Conservation (phyloP, 2,329 filamentous ascomycete species). For the Albophoma yamanashiensis region DNA sequence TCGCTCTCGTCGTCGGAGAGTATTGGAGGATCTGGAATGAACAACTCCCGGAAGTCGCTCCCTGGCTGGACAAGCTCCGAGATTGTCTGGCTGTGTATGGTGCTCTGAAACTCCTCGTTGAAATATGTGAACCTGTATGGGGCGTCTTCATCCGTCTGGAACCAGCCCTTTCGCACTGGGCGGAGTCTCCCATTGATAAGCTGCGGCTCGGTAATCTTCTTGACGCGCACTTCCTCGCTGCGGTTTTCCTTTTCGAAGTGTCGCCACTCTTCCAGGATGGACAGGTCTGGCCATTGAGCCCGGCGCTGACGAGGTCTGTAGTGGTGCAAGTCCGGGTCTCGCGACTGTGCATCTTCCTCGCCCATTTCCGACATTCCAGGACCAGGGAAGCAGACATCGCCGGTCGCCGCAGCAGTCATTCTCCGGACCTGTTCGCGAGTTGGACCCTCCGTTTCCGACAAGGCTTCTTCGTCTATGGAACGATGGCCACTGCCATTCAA, state of each 20-base stretch:
- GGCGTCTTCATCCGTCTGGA: constrained; percentile 74
- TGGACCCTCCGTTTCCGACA: constrained; percentile 16
- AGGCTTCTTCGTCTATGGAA: constrained; percentile 18
- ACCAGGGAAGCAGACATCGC: constrained; percentile 88
- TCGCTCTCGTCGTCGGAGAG: constrained; percentile 65
- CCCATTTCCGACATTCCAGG: constrained; percentile 62
- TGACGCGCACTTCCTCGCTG: constrained; percentile 71
- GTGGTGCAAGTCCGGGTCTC: constrained; percentile 26
- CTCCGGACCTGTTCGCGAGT: constrained; percentile 25
- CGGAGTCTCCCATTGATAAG: constrained; percentile 83
- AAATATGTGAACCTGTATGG: constrained; percentile 98
- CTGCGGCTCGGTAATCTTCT: constrained; percentile 89
- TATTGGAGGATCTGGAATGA: constrained; percentile 74
- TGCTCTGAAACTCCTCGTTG: constrained; percentile 92
- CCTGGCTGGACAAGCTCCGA: constrained; percentile 85
- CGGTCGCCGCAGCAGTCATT: constrained; percentile 56
- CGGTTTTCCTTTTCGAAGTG: constrained; percentile 75
- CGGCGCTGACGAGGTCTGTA: constrained; percentile 45
- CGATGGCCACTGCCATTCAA: constrained; percentile 20
- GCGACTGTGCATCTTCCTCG: constrained; percentile 56
- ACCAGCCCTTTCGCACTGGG: constrained; percentile 73
- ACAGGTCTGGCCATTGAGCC: constrained; percentile 76
- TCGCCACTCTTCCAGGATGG: constrained; percentile 80
- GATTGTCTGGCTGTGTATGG: constrained; percentile 91
- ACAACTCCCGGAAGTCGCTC: constrained; percentile 74